phyloP scores from a whole-genome alignment of 257 asterid species.

The Solanum chiquidenum region DNA sequence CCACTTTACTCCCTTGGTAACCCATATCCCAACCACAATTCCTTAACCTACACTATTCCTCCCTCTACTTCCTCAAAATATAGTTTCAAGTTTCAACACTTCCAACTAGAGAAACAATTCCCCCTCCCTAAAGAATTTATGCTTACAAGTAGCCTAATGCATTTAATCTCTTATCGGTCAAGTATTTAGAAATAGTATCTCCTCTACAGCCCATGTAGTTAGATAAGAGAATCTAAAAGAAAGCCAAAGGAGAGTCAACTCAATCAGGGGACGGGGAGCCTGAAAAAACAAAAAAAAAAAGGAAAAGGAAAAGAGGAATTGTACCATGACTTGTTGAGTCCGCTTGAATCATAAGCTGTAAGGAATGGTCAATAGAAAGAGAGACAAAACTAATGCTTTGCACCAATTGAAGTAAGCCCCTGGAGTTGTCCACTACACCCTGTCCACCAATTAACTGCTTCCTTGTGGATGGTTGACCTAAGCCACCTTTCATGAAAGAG shows the following conservation, averaged over 20 bases:
- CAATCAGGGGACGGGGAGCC: neutral
- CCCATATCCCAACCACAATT: neutral
- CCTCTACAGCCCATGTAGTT: neutral
- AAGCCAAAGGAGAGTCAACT: neutral
- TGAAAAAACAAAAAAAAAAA: neutral
- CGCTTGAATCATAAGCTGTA: slow-evolving; percentile 75
- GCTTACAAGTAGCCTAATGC: neutral
- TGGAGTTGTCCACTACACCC: slow-evolving; percentile 58
- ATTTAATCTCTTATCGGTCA: neutral
- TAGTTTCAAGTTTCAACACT: neutral
- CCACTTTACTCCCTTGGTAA: neutral
- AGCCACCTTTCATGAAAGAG: slow-evolving; percentile 65
- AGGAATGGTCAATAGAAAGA: slow-evolving; percentile 82
- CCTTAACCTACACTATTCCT: neutral
- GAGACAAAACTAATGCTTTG: slow-evolving; percentile 93
- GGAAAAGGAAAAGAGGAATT: neutral
- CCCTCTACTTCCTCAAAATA: neutral
- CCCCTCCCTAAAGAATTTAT: neutral
- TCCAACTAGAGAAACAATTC: neutral
- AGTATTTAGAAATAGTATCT: neutral
- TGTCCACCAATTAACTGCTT: slow-evolving; percentile 78
- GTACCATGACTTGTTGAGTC: slow-evolving; percentile 71
- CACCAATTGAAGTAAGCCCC: slow-evolving; percentile 90
- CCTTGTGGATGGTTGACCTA: slow-evolving; percentile 75
- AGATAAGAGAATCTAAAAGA: neutral